phyloP scores from a whole-genome alignment of 129 eudicot species.

The Lonicera japonica region DNA sequence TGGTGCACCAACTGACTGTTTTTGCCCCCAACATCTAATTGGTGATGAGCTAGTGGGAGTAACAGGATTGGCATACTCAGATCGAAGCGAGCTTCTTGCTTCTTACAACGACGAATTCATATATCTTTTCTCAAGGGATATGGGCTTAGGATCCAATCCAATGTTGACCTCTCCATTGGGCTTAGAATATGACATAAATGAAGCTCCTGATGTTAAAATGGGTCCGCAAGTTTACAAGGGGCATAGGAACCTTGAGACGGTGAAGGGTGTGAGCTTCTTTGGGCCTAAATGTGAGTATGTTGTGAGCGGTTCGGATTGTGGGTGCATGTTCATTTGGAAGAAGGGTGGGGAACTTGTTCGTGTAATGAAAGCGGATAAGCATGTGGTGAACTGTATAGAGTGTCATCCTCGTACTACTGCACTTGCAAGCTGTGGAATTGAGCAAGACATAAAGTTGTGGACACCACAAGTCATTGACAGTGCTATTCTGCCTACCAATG shows the following conservation, averaged over 20 bases:
- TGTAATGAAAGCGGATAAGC: slow-evolving; percentile 63
- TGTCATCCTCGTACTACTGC: slow-evolving; percentile 53
- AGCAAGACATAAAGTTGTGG: slow-evolving; percentile 61
- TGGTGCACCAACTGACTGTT: slow-evolving; percentile 56
- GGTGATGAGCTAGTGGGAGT: slow-evolving; percentile 49
- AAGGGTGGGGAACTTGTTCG: slow-evolving; percentile 60
- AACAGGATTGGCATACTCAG: slow-evolving; percentile 72
- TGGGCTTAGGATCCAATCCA: slow-evolving; percentile 56
- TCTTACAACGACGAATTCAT: slow-evolving; percentile 59
- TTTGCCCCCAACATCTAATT: slow-evolving; percentile 64
- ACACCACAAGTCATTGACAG: slow-evolving; percentile 55
- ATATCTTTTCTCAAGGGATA: slow-evolving; percentile 55
- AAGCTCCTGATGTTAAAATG: slow-evolving; percentile 23
- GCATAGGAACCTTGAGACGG: slow-evolving; percentile 49
- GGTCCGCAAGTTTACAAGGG: slow-evolving; percentile 68
- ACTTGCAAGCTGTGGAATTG: slow-evolving; percentile 76
- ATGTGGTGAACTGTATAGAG: slow-evolving; percentile 69
- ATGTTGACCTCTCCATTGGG: slow-evolving; percentile 14
- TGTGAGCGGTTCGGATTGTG: slow-evolving; percentile 82
- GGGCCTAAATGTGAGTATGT: slow-evolving; percentile 81
- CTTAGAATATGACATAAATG: slow-evolving; percentile 15
- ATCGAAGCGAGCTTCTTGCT: slow-evolving; percentile 66
- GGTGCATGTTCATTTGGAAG: slow-evolving; percentile 72
- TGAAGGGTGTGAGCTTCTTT: slow-evolving; percentile 68
- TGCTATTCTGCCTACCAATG: slow-evolving; percentile 47